These are phyloP conservation scores for Pichia sp. DNA, from an alignment of 1,139 yeast species.

Conservation along the genomic window DNA sequence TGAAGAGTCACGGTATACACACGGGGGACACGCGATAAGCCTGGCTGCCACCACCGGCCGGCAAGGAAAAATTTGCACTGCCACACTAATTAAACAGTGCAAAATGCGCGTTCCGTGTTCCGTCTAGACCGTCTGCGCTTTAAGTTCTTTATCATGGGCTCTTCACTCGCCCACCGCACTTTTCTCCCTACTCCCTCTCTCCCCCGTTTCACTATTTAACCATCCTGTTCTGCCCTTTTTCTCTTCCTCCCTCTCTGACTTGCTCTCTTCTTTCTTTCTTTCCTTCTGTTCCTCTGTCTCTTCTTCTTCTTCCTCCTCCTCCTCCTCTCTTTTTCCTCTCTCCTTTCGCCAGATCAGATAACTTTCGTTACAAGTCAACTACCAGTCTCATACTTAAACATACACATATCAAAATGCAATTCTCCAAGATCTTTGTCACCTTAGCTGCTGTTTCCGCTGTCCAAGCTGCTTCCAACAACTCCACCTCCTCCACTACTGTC, in stretches of 20 bases:
- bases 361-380: slow-evolving; percentile 8
- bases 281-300: neutral
- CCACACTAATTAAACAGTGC: no score
- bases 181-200: no score
- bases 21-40: no score
- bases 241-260: neutral
- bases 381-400: neutral
- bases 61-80: no score
- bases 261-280: neutral
- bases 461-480: slow-evolving; percentile 40
- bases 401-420: slow-evolving; percentile 46
- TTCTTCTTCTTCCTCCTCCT: neutral
- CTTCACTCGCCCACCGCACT: neutral
- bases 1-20: no score
- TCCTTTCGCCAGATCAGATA: neutral
- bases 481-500: slow-evolving; percentile 32
- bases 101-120: no score
- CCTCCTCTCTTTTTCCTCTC: neutral
- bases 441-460: slow-evolving; percentile 46
- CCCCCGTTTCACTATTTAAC: neutral
- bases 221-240: neutral
- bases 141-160: neutral
- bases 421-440: slow-evolving; percentile 48
- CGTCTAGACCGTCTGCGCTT: no score
- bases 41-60: no score